phyloP scores from a whole-genome alignment of 2,329 filamentous ascomycete species.

The Intubia oerlemansii region DNA sequence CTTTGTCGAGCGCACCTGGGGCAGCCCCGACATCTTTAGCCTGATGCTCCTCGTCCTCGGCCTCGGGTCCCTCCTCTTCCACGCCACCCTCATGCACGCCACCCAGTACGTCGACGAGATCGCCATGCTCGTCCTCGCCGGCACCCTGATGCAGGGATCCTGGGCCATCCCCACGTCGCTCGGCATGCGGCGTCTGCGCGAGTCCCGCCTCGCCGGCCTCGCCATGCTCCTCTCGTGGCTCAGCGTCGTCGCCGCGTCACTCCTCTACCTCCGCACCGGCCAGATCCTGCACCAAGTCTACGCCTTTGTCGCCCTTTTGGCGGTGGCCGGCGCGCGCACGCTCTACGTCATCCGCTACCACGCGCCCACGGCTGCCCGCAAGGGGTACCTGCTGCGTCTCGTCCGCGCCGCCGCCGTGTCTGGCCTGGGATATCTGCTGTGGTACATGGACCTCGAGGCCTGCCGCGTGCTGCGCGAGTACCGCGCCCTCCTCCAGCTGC shows the following conservation, averaged over 20 bases:
- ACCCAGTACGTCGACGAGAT: slow-evolving; percentile 31
- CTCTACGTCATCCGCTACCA: slow-evolving; percentile 18
- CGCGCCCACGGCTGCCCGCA: too few relatives aligned
- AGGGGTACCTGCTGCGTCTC: slow-evolving; percentile 1
- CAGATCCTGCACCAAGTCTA: slow-evolving; percentile 21
- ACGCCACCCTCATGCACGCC: slow-evolving; percentile 21
- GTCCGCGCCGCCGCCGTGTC: too few relatives aligned
- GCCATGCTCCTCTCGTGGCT: slow-evolving; percentile 16
- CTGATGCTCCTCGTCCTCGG: slow-evolving; percentile 19
- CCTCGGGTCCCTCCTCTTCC: slow-evolving; percentile 20
- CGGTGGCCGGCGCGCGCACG: slow-evolving; percentile 13
- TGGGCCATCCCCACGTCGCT: too few relatives aligned
- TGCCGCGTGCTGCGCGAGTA: slow-evolving; percentile 24
- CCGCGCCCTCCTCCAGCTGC: slow-evolving; percentile 25
- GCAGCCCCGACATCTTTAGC: slow-evolving; percentile 19
- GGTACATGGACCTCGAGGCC: slow-evolving; percentile 33
- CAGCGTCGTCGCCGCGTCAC: slow-evolving; percentile 19
- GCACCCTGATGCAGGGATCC: slow-evolving; percentile 27
- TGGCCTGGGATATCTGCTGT: slow-evolving; percentile 30
- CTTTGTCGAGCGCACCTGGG: slow-evolving; percentile 2
- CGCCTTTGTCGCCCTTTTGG: slow-evolving; percentile 16
- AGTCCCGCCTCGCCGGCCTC: slow-evolving; percentile 18
- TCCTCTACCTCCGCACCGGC: slow-evolving; percentile 20
- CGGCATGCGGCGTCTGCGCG: too few relatives aligned
- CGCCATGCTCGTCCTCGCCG: slow-evolving; percentile 33